Base-by-base conservation (phyloP, 768 basidiomycete genomes). In the Termitomyces bulborhizus region DNA sequence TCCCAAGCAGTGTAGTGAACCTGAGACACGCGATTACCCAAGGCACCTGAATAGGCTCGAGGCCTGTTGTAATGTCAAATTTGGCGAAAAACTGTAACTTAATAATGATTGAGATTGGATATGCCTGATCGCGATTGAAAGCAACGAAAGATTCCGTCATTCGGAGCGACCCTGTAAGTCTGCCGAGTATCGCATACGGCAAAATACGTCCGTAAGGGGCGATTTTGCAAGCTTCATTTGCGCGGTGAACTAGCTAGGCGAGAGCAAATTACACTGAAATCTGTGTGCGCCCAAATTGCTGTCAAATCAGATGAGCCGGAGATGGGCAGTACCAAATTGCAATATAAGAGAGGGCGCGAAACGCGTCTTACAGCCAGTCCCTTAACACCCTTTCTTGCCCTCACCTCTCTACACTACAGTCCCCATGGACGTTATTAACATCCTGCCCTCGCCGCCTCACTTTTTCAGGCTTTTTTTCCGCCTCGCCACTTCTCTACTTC, bases 371-470 rank as follows among this genome's bases (percentile, higher is more conserved):
- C 37, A 50, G 43, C 59, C 47, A 26, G 15, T 40, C 21, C 21
- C 46, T 24, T 50, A n/a, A 40, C 26, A 34, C 8, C 26, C 48
- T 40, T 47, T 43, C 46, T 16, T 41, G n/a, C 15, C 34, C 41
- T 36, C 48, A 32, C 40, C 13, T 26, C 52, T 31, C 45, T 24
- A 16, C 41, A 51, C 21, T 54, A 57, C 56, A 53, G 16, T n/a
- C 37, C 43, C 54, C 58, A 77, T 78, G 77, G 71, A 76, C 58
- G 61, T 75, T 55, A 65, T 73, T 57, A 70, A 68, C 53, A 62
- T 84, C 55, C 71, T 85, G 57, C 80, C 81, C 27, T 79, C 80
- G 1, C 82, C 83, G 26, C 71, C 77, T 44, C 73, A 79, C 21
- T 69, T 84, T 55, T 67, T 83, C 57, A 71, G 73, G 41, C 70